phyloP scores from a whole-genome alignment of 352 stramenopile genomes.

The Plasmopara muralis region DNA sequence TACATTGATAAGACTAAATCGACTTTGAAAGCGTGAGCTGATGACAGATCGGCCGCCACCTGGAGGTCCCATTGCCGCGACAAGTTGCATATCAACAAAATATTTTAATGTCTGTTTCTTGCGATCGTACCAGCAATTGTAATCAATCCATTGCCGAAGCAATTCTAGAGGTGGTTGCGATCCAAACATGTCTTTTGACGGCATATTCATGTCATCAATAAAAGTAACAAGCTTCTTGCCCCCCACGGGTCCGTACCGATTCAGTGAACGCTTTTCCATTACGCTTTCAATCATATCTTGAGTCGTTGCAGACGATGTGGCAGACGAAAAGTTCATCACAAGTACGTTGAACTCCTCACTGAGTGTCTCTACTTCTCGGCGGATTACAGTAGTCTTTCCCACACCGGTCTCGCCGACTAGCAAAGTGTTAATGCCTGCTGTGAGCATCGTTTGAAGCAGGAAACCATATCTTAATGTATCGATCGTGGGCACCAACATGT shows the following conservation, averaged over 20 bases:
- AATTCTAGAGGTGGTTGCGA: conserved; percentile 89
- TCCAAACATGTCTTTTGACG: conserved; percentile 85
- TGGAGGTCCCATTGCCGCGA: conserved; percentile 84
- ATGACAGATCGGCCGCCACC: conserved; percentile 85
- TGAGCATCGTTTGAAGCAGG: conserved; percentile 71
- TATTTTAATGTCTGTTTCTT: conserved; percentile 88
- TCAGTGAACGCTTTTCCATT: conserved; percentile 88
- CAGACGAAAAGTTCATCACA: conserved; percentile 89
- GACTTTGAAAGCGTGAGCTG: conserved; percentile 84
- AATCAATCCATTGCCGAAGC: conserved; percentile 89
- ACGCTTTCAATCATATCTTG: conserved; percentile 88
- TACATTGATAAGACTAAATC: conserved; percentile 90
- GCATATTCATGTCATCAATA: conserved; percentile 92
- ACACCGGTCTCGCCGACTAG: conserved; percentile 89
- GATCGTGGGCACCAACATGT: conserved; percentile 85
- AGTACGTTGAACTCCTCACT: conserved; percentile 70
- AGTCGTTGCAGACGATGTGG: conserved; percentile 77
- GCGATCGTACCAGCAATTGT: conserved; percentile 89
- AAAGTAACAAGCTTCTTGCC: conserved; percentile 89
- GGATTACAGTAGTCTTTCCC: conserved; percentile 84
- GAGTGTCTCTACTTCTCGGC: conserved; percentile 74
- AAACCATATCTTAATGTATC: conserved; percentile 81
- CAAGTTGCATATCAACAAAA: conserved; percentile 88
- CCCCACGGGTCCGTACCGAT: conserved; percentile 81
- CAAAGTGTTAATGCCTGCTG: conserved; percentile 67